Base-by-base conservation (phyloP, 129 eudicot species). In the Silybum marianum region DNA sequence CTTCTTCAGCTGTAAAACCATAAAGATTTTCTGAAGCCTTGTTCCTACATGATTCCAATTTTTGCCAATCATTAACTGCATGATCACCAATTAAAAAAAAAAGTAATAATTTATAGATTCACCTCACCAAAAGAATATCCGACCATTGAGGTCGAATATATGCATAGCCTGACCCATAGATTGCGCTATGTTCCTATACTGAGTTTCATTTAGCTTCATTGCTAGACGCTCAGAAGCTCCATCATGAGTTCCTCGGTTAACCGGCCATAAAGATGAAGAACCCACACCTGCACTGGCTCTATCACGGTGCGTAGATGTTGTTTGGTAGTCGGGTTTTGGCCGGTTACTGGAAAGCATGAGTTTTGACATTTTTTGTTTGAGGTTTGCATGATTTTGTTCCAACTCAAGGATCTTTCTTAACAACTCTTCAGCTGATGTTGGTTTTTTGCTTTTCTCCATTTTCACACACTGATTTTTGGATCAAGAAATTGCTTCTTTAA, bases 111-210 rank as follows among this genome's bases (percentile, higher is more conserved):
- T n/a, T n/a, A n/a, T n/a, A n/a, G n/a, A 28, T 28, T 28, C 30
- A 28, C 30, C 93, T 84, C 44, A 90, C 97, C 98, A 91, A 87
- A 88, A 93, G 78, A 85, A 70, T 46, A 93, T 72, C 6, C 70
- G 90, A 38, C 72, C 21, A 44, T 85, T 60, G 42, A 75, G 77
- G 82, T 90, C 95, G 40, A 75, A 82, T 81, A 93, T 85, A 81
- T 85, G 90, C 80, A 88, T 85, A 1, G 95, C 54, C 54, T 90
- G 98, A 65, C 93, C 98, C 95, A 93, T 90, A 18, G 95, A 91
- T 80, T 93, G 93, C 88, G 91, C 44, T 79, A 93, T 85, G 66
- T 88, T 88, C 82, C 90, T 78, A 84, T 85, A 93, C 91, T 86
- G 94, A 66, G 81, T 76, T 75, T 93, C 97, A 4, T 85, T 88